phyloP scores from a whole-genome alignment of 805 yeast genomes.

The Hanseniaspora valbyensis region DNA sequence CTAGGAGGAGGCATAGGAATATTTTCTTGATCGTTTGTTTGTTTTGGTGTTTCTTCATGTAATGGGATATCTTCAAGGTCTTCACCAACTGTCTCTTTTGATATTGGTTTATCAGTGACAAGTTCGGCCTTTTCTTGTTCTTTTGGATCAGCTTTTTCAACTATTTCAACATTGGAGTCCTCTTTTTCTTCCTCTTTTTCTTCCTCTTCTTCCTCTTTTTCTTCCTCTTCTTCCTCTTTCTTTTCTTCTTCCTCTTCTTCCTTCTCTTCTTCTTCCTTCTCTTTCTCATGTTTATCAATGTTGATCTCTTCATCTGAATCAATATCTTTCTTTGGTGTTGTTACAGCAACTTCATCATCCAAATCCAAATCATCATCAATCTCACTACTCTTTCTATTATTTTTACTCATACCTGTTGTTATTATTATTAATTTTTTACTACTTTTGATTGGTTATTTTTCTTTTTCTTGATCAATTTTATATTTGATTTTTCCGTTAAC shows the following conservation, averaged over 20 bases:
- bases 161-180: not conserved
- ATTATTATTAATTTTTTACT: no score
- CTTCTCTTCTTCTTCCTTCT: not conserved
- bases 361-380: slow-evolving; percentile 5
- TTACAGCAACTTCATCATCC: not conserved
- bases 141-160: not conserved
- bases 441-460: not conserved
- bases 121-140: slow-evolving; percentile 1
- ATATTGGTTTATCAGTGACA: no score
- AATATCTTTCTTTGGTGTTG: not conserved
- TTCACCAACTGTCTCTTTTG: no score
- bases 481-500: no score
- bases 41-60: not conserved
- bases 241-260: not conserved
- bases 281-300: not conserved
- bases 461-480: no score
- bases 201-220: not conserved
- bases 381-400: not conserved
- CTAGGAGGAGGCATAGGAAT: slow-evolving; percentile 1
- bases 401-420: not conserved
- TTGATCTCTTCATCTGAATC: not conserved
- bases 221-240: not conserved
- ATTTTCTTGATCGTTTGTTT: not conserved
- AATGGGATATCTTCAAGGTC: slow-evolving; percentile 5
- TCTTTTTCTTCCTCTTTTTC: slow-evolving; percentile 6